Evolutionary conservation across 2,329 filamentous ascomycete species (phyloP), one percentile per base, ranked within the genome.

Genomic region (Exophiala dermatitidis): DNA sequence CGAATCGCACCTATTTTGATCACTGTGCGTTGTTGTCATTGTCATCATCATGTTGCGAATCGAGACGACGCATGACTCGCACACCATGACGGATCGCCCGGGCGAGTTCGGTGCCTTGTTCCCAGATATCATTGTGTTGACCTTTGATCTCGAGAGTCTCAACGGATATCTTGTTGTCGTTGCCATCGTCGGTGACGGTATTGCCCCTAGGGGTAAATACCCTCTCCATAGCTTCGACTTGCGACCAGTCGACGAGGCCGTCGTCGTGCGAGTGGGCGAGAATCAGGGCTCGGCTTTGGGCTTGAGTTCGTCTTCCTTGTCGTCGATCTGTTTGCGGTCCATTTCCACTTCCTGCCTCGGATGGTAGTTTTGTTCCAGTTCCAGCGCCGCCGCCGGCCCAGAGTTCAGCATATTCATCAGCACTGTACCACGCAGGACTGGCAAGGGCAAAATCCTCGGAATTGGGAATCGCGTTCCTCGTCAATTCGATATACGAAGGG

Each of bases 221-320:
- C 67, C 76, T 58, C 73, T 76, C 63, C 77, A 81, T 74, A 2
- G 46, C 62, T 41, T 68, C 64, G 4, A 65, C 47, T 58, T 75
- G 73, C 1, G 53, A 58, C 42, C 56, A 53, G 61, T 73, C 69
- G 5, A 74, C 70, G 33, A 74, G 60, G 38, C 63, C 66, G 63
- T 76, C 73, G 12, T 68, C 67, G n/a, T 52, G 50, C 3, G 72
- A 74, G 50, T 71, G 67, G 29, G 70, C 71, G 31, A 76, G 54
- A 7, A 75, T 63, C 8, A 67, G 66, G 36, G 72, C 60, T 33
- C 62, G n/a, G 3, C 5, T 41, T 41, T 8, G 36, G 36, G 10
- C 10, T 38, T 4, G 36, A 4, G 10, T 34, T 10, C 33, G 33
- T 34, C 33, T 59, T 4, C 69, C 5, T 32, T 12, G 10, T 41